phyloP scores from a whole-genome alignment of 2,329 filamentous ascomycete genomes.

The Pseudodiploospora longispora region DNA sequence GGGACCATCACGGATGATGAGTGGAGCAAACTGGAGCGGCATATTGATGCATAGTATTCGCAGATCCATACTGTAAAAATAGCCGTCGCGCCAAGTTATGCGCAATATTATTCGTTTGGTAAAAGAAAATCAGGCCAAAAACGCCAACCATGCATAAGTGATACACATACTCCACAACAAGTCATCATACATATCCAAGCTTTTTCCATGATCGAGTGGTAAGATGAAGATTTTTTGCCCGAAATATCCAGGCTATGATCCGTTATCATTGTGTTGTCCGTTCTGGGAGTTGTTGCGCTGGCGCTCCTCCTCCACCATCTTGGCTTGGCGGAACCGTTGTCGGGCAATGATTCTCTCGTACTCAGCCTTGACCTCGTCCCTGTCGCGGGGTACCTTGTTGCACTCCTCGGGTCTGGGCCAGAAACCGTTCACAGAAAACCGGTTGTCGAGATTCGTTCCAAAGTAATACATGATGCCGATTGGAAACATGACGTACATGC shows the following conservation, averaged over 20 bases:
- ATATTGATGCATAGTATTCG: slow-evolving; percentile 37
- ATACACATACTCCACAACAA: not conserved
- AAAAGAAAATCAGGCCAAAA: not conserved
- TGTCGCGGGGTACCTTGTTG: slow-evolving; percentile 67
- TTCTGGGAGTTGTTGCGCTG: slow-evolving; percentile 14
- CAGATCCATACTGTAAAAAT: slow-evolving; percentile 6
- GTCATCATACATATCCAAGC: no score
- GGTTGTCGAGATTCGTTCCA: slow-evolving; percentile 90
- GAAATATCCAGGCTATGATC: slow-evolving; percentile 7
- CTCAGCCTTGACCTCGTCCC: slow-evolving; percentile 77
- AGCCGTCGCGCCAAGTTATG: slow-evolving; percentile 2
- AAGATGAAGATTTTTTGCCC: not conserved
- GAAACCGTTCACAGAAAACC: slow-evolving; percentile 83
- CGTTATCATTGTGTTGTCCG: slow-evolving; percentile 18
- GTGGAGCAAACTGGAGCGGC: slow-evolving; percentile 46
- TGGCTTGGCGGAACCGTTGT: slow-evolving; percentile 66
- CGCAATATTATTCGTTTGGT: not conserved
- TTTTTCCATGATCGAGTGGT: no score
- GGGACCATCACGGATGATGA: slow-evolving; percentile 43
- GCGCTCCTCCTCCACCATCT: slow-evolving; percentile 28
- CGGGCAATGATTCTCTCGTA: slow-evolving; percentile 59
- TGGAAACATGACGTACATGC: slow-evolving; percentile 97
- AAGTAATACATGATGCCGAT: slow-evolving; percentile 99
- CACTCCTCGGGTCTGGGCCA: slow-evolving; percentile 80
- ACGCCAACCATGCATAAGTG: slow-evolving; percentile 8